Evolutionary conservation across 2,329 filamentous ascomycete species (phyloP), one percentile per base, ranked within the genome.

Genomic region (Clonostachys byssicola): DNA sequence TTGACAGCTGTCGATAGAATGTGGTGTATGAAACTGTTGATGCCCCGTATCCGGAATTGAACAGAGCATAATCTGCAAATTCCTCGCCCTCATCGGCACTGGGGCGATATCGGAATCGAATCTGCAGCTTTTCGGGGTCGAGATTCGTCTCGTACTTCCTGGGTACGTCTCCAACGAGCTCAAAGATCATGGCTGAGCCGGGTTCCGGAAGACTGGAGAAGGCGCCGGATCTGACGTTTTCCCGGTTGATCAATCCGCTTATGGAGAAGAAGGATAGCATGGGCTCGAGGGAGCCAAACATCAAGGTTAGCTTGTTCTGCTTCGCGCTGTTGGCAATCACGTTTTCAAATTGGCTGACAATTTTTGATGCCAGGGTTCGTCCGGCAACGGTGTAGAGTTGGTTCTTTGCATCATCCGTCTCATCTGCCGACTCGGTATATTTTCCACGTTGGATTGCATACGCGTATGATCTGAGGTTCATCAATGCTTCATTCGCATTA

Each of bases 161-260:
- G 5, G 52, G 40, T 17, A 62, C 48, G 14, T 62, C 52, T 12
- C 64, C 62, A 34, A 72, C 62, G 16, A 84, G 62, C 67, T 96
- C 91, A 60, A 94, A 91, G 0, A 80, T 72, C 76, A 95, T 85
- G 39, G 81, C 78, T 1, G 83, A 85, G 0, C 89, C 90, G 36
- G 90, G 89, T 53, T 85, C 76, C 0, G 87, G 83, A 13, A 82
- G 49, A 3, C 49, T 52, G 5, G 59, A 59, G 45, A 67, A 63
- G 53, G 52, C 60, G 34, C 49, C 59, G 42, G 60, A 70, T 5
- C 77, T 72, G n/a, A 67, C 73, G 58, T 83, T 81, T 45, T 81
- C 61, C 1, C 62, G 57, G 43, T 70, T 71, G 5, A 69, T 68
- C 8, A 83, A 68, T 1, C 66, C 63, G 0, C 73, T 62, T 4